These are phyloP conservation scores for Melampsora americana DNA, from an alignment of 1,284 basidiomycete species.

Conservation along the genomic window DNA sequence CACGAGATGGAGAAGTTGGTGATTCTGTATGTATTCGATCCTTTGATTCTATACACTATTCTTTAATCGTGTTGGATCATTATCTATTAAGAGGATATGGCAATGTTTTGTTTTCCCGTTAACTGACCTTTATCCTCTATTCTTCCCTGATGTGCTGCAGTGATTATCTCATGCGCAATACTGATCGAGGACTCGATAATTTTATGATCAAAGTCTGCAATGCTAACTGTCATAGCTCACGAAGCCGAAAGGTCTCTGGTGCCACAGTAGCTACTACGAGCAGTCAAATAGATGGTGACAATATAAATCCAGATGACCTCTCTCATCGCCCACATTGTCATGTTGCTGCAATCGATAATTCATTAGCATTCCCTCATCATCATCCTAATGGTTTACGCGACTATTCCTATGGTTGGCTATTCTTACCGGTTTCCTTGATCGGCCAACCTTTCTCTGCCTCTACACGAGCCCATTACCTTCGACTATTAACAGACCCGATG, in stretches of 20 bases:
- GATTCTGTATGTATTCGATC: conserved; percentile 60
- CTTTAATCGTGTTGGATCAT: too few species aligned
- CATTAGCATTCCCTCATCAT: conserved; percentile 70
- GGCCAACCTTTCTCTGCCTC: conserved; percentile 76
- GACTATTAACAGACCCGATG: conserved; percentile 70
- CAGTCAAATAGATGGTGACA: conserved; percentile 26
- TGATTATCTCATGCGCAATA: conserved; percentile 87
- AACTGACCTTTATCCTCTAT: not conserved
- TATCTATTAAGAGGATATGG: too few species aligned
- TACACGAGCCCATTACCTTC: conserved; percentile 76
- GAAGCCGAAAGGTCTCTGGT: conserved; percentile 20
- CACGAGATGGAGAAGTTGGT: conserved; percentile 86
- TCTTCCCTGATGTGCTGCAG: conserved; percentile 38
- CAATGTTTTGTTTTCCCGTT: not conserved
- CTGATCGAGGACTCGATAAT: conserved; percentile 58
- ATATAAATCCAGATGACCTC: conserved; percentile 15
- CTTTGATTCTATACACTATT: too few species aligned
- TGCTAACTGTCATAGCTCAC: conserved; percentile 21
- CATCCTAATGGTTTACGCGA: conserved; percentile 82
- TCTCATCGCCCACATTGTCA: conserved; percentile 63
- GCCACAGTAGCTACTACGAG: conserved; percentile 40
- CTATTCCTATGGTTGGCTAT: conserved; percentile 88
- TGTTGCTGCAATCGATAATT: conserved; percentile 78
- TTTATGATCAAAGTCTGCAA: conserved; percentile 54
- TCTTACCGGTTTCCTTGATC: conserved; percentile 77